Conservation (phyloP, 2,329 filamentous ascomycete genomes). For the Fusarium sp. region DNA sequence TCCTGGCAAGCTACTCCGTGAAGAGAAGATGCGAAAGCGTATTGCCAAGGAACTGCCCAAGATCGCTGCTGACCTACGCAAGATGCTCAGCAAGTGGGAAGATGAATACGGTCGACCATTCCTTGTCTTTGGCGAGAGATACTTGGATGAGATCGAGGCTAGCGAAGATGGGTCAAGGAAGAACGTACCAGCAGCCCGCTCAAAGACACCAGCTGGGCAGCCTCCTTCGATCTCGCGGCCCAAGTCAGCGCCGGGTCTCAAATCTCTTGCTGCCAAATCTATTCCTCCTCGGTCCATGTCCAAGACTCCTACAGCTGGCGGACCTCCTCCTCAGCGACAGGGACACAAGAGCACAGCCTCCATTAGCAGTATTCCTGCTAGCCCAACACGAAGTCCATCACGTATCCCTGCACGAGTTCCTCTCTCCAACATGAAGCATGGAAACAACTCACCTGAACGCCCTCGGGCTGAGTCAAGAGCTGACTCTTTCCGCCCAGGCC, state of each 20-base stretch:
- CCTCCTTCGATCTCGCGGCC: constrained; percentile 58
- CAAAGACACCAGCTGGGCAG: constrained; percentile 79
- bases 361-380: constrained; percentile 45
- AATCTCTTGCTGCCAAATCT: constrained; percentile 44
- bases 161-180: constrained; percentile 62
- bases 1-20: constrained; percentile 89
- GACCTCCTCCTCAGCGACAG: constrained; percentile 46
- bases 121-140: constrained; percentile 90
- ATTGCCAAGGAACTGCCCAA: constrained; percentile 97
- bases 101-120: constrained; percentile 95
- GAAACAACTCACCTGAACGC: constrained; percentile 85
- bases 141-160: constrained; percentile 83
- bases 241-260: constrained; percentile 47
- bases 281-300: constrained; percentile 55
- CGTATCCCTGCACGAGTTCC: constrained; percentile 77
- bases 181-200: constrained; percentile 62
- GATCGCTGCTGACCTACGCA: constrained; percentile 84
- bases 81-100: constrained; percentile 86
- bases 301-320: constrained; percentile 66
- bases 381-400: constrained; percentile 51
- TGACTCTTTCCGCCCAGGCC: constrained; percentile 63
- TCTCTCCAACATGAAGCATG: constrained; percentile 74
- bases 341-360: constrained; percentile 34
- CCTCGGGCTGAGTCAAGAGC: constrained; percentile 57
- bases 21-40: constrained; percentile 98